These are phyloP conservation scores for Leccinum insolens DNA, from an alignment of 1,284 basidiomycete species.

Conservation along the genomic window DNA sequence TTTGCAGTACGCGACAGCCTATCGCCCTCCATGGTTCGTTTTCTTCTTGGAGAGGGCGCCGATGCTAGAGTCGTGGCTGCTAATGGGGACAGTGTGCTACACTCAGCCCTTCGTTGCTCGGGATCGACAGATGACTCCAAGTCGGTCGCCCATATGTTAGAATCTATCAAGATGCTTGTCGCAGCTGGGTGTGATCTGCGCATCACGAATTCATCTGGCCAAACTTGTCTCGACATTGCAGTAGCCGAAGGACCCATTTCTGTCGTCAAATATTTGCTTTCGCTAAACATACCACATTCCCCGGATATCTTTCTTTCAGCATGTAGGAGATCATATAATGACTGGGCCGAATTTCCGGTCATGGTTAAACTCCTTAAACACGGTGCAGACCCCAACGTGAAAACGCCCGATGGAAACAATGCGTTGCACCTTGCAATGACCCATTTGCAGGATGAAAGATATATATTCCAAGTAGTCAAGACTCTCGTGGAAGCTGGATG, in stretches of 20 bases:
- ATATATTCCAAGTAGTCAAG: rapidly evolving
- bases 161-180: too few species aligned
- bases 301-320: not conserved
- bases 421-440: not conserved
- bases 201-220: too few species aligned
- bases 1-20: not conserved
- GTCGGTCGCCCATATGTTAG: too few species aligned
- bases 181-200: too few species aligned
- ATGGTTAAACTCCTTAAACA: not conserved
- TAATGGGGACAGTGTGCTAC: too few species aligned
- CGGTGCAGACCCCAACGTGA: not conserved
- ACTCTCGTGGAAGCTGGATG: not conserved
- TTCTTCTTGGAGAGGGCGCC: not conserved
- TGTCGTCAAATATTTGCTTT: too few species aligned
- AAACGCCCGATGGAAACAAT: not conserved
- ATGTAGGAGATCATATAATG: rapidly evolving
- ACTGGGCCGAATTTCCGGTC: rapidly evolving
- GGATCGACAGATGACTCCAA: too few species aligned
- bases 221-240: too few species aligned
- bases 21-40: not conserved
- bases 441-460: not conserved
- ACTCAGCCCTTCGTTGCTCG: too few species aligned
- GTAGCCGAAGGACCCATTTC: too few species aligned
- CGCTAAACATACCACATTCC: too few species aligned
- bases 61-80: not conserved